Evolutionary conservation across 148 eudicot species (phyloP), one percentile per base, ranked within the genome.

Genomic region (Nyssa sinensis): DNA sequence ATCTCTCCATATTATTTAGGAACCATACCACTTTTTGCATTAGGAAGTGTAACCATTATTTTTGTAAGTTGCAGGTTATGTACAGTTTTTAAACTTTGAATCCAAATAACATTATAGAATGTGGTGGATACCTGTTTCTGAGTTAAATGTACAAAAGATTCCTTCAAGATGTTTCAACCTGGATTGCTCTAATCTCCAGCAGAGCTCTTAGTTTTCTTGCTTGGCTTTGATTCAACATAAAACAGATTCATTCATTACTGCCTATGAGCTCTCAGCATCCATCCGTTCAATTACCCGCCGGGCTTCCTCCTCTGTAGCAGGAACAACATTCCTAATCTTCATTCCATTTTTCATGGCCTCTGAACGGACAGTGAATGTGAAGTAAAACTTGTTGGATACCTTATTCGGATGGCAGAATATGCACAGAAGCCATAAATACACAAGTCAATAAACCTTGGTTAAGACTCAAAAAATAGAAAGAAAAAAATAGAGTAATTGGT

Each of bases 381-480:
- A 92, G 89, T 94, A 94, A 84, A 94, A 94, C 74, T 94, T 94
- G 81, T 94, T 94, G 68, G 98, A 92, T 53, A 94, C 92, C 98
- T 94, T n/a, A 78, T 58, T 71, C 35, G 77, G 39, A 44, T 31
- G 13, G 34, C 47, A 35, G 16, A 75, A 67, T 57, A 64, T 30
- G 29, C 28, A 71, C 4, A 16, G 60, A 70, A 12, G 25, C 27
- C 25, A 31, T 5, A 19, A n/a, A 51, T 47, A 29, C 17, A 32
- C 0, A 1, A 11, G 13, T 32, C 44, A 7, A 68, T 11, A 7
- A 28, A 5, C 34, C 16, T 9, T 49, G 57, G 17, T 13, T 49
- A 3, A 3, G 21, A 49, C 16, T 17, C 21, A 49, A 49, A 49
- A 49, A 17, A 13, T 49, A 4, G 21, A 1, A 19, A 13, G 44